Conservation (phyloP, 1,284 basidiomycete species). For the Sanghuangporus sanghuang region DNA sequence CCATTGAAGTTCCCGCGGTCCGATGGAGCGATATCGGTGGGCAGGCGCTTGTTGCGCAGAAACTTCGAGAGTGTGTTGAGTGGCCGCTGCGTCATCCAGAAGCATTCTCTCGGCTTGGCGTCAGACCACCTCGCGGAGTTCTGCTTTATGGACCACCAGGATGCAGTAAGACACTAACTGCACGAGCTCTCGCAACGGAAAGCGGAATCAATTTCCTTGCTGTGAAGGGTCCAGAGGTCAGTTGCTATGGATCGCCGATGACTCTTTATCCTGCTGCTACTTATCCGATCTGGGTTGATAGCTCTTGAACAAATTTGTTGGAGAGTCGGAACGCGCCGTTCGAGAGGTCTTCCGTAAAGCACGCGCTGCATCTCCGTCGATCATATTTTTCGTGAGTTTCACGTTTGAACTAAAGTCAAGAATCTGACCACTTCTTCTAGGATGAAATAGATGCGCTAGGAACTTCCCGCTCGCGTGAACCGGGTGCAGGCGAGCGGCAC, state of each 20-base stretch:
- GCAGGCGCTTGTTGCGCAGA: slow-evolving; percentile 73
- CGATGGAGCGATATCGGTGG: slow-evolving; percentile 90
- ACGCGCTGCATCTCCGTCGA: slow-evolving; percentile 87
- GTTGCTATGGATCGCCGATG: slow-evolving; percentile 18
- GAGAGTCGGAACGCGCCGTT: slow-evolving; percentile 93
- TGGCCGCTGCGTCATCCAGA: slow-evolving; percentile 91
- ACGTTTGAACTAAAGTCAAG: slow-evolving; percentile 11
- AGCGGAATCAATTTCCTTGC: slow-evolving; percentile 96
- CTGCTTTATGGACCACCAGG: slow-evolving; percentile 96
- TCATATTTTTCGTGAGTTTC: slow-evolving; percentile 86
- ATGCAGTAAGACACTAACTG: slow-evolving; percentile 95
- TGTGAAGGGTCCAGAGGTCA: slow-evolving; percentile 95
- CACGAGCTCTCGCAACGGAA: slow-evolving; percentile 91
- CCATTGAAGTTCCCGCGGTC: slow-evolving; percentile 81
- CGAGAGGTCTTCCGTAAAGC: slow-evolving; percentile 96
- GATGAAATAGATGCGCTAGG: slow-evolving; percentile 98
- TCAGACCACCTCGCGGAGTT: slow-evolving; percentile 85
- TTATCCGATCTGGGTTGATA: slow-evolving; percentile 28
- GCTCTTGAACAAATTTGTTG: slow-evolving; percentile 96
- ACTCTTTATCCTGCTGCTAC: slow-evolving; percentile 7
- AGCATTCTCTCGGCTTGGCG: slow-evolving; percentile 83
- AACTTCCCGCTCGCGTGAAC: slow-evolving; percentile 64
- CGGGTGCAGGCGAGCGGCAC: slow-evolving; percentile 55
- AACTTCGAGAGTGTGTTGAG: slow-evolving; percentile 84
- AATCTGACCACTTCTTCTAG: slow-evolving; percentile 35